phyloP scores from a whole-genome alignment of 2,329 filamentous ascomycete genomes.

The Aspergillus thermomutatus region DNA sequence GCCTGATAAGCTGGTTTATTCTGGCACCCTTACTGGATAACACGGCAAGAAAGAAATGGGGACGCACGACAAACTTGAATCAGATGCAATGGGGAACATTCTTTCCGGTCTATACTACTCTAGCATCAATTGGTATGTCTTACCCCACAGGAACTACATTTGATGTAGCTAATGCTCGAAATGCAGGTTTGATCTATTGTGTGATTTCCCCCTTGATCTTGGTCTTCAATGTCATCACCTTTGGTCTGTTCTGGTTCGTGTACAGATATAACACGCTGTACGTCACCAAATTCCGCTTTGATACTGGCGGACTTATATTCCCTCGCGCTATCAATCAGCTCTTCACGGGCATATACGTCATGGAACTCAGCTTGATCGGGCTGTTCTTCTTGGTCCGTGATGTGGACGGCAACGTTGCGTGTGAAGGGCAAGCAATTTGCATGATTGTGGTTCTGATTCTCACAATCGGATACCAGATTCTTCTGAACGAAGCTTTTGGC shows the following conservation, averaged over 20 bases:
- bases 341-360: conserved; percentile 90
- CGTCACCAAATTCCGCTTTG: conserved; percentile 81
- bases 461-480: conserved; percentile 72
- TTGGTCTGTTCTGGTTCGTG: conserved; percentile 86
- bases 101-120: conserved; percentile 95
- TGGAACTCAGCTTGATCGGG: conserved; percentile 86
- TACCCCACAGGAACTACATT: background rate
- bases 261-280: conserved; percentile 97
- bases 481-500: conserved; percentile 78
- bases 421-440: conserved; percentile 72
- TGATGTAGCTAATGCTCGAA: conserved; percentile 6
- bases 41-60: conserved; percentile 80
- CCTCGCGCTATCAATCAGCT: conserved; percentile 92
- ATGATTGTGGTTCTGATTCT: conserved; percentile 75
- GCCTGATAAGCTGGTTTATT: conserved; percentile 76
- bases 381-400: conserved; percentile 78
- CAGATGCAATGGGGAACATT: conserved; percentile 86
- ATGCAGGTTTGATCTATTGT: conserved; percentile 69
- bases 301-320: conserved; percentile 90
- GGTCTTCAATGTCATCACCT: conserved; percentile 90
- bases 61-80: conserved; percentile 72
- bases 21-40: conserved; percentile 77
- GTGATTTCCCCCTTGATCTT: conserved; percentile 87
- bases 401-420: conserved; percentile 52
- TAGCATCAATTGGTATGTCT: conserved; percentile 75